Percentiles rank a stretch among this genome's conserved stretches.
These are phyloP conservation scores for Biscutella laevigata DNA, from an alignment of 441 rosid genomes.

Conservation along the genomic window DNA sequence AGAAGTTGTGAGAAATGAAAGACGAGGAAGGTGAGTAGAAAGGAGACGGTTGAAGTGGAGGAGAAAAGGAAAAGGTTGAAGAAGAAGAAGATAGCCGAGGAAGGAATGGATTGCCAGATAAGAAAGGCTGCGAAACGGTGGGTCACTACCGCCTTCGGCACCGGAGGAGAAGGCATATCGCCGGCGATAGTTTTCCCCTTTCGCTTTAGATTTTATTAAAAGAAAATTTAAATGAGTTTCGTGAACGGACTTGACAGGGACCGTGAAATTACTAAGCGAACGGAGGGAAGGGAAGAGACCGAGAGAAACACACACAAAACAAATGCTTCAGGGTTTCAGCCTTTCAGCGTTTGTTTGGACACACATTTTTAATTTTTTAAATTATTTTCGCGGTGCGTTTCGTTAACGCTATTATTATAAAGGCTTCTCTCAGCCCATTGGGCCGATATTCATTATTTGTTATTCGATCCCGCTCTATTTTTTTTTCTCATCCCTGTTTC, in stretches of 20 bases:
- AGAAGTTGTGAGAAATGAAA: conserved; percentile 41
- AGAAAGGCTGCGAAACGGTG: conserved; percentile 55
- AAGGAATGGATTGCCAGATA: conserved; percentile 64
- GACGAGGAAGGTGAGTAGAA: conserved; percentile 30
- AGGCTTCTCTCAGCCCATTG: conserved; percentile 8
- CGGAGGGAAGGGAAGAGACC: background rate
- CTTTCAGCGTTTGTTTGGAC: background rate
- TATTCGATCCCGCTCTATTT: too few relatives aligned
- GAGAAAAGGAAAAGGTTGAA: conserved; percentile 31
- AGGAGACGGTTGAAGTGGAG: conserved; percentile 13
- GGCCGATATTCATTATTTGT: background rate
- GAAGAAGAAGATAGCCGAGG: conserved; percentile 42
- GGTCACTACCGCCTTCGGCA: conserved; percentile 31
- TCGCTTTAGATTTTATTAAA: background rate
- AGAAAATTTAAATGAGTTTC: conserved; percentile 6
- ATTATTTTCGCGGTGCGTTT: conserved; percentile 3
- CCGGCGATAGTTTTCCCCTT: background rate
- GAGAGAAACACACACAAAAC: background rate
- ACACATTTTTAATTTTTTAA: too few relatives aligned
- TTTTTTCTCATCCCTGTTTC: too few relatives aligned
- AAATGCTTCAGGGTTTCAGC: background rate
- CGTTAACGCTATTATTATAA: background rate
- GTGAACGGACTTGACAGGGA: conserved; percentile 8
- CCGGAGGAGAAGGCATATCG: conserved; percentile 23
- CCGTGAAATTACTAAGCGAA: background rate